Percentiles rank a stretch among this genome's conserved stretches.
These are phyloP conservation scores for Globisporangium polare DNA, from an alignment of 352 stramenopile species.

Conservation along the genomic window DNA sequence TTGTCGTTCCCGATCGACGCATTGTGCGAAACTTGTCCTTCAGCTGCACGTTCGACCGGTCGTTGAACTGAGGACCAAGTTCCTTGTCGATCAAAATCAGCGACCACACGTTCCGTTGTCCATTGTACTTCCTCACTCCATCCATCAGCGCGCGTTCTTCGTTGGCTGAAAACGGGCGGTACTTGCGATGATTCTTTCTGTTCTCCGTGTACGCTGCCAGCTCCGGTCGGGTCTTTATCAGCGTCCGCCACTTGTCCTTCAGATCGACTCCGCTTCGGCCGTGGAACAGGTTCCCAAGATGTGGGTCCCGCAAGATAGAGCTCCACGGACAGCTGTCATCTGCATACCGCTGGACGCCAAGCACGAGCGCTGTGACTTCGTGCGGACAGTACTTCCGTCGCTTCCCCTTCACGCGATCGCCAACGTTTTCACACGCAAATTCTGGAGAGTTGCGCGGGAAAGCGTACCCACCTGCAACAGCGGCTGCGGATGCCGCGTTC, in stretches of 20 bases:
- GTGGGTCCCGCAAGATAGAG: conserved; percentile 68
- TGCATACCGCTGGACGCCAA: conserved; percentile 79
- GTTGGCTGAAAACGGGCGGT: conserved; percentile 64
- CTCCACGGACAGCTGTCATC: conserved; percentile 85
- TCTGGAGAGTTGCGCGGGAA: conserved; percentile 71
- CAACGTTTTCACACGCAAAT: conserved; percentile 80
- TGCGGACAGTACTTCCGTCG: conserved; percentile 80
- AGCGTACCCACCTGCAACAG: conserved; percentile 34
- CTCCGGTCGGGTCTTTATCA: conserved; percentile 79
- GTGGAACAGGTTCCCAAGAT: conserved; percentile 74
- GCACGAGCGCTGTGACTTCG: conserved; percentile 76
- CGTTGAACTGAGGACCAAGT: conserved; percentile 73
- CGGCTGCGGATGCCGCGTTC: conserved; percentile 26
- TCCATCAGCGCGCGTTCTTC: conserved; percentile 87
- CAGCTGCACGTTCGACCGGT: conserved; percentile 78
- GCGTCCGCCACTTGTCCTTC: conserved; percentile 81
- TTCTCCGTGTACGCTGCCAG: conserved; percentile 79
- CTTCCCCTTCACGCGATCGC: conserved; percentile 81
- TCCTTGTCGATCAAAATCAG: conserved; percentile 82
- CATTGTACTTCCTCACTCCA: conserved; percentile 82
- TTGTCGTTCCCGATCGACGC: conserved; percentile 48
- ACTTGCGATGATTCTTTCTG: conserved; percentile 85
- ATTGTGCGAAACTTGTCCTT: conserved; percentile 86
- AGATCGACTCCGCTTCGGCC: conserved; percentile 73
- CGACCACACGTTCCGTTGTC: conserved; percentile 80